phyloP scores from a whole-genome alignment of 768 basidiomycete genomes.

The Vararia minispora region DNA sequence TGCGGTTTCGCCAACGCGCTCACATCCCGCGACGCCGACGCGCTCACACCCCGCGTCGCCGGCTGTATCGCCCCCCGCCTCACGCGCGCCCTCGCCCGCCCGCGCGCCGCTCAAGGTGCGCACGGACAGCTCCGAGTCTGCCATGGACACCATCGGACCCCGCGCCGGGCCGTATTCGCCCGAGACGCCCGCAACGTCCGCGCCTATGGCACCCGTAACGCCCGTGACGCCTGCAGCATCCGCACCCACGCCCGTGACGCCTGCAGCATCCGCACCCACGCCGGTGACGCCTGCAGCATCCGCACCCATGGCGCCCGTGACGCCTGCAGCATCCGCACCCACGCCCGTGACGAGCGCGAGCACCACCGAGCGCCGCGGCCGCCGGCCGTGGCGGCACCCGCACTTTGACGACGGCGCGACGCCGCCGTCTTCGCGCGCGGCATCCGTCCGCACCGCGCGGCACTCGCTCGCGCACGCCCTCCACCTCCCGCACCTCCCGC shows the following conservation, averaged over 20 bases:
- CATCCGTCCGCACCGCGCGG: conserved; percentile 2
- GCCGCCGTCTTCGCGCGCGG: not conserved
- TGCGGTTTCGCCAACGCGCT: conserved; percentile 5
- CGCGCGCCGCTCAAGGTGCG: too few relatives aligned
- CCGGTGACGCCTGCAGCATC: conserved; percentile 26
- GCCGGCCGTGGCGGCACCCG: conserved; percentile 6
- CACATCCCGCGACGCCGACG: conserved; percentile 4
- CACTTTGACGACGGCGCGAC: conserved; percentile 5
- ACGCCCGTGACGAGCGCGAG: conserved; percentile 3
- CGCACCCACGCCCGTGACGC: conserved; percentile 24
- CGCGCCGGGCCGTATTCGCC: too few relatives aligned
- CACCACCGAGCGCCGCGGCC: conserved; percentile 1
- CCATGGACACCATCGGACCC: too few relatives aligned
- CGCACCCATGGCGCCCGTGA: conserved; percentile 24
- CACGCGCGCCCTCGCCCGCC: not conserved
- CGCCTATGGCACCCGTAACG: conserved; percentile 24
- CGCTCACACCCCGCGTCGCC: conserved; percentile 8
- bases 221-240: conserved; percentile 26
- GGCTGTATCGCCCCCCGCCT: not conserved
- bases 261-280: conserved; percentile 21
- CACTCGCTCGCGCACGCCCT: conserved; percentile 8
- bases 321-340: conserved; percentile 26
- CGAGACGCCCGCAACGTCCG: conserved; percentile 17
- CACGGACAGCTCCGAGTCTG: too few relatives aligned
- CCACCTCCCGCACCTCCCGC: conserved; percentile 16